Conservation (phyloP, 768 basidiomycete genomes). For the Rhodotorula taiwanensis region DNA sequence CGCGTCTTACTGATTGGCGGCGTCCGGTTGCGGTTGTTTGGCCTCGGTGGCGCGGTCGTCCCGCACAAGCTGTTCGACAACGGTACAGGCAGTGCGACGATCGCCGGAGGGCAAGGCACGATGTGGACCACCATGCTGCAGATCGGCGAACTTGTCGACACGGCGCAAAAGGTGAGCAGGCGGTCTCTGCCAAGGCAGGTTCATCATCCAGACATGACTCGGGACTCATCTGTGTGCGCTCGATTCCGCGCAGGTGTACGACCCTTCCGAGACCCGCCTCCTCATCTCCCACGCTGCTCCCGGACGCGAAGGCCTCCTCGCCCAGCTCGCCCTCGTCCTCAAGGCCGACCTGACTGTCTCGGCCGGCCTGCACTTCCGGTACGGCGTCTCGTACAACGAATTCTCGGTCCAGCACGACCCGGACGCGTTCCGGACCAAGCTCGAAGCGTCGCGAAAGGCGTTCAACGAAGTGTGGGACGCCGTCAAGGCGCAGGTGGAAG, state of each 20-base stretch:
- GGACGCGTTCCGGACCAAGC: slow-evolving; percentile 76
- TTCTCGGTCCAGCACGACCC: slow-evolving; percentile 86
- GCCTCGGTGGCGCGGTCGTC: slow-evolving; percentile 89
- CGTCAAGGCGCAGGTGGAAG: slow-evolving; percentile 82
- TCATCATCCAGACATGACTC: too few relatives aligned
- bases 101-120: slow-evolving; percentile 93
- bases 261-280: slow-evolving; percentile 85
- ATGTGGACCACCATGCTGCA: slow-evolving; percentile 99
- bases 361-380: slow-evolving; percentile 95
- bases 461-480: slow-evolving; percentile 94
- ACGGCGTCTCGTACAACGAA: slow-evolving; percentile 92
- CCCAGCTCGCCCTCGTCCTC: slow-evolving; percentile 79
- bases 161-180: slow-evolving; percentile 70
- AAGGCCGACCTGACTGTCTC: slow-evolving; percentile 92
- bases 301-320: slow-evolving; percentile 84
- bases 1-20: slow-evolving; percentile 85
- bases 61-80: slow-evolving; percentile 93
- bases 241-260: slow-evolving; percentile 51
- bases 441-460: slow-evolving; percentile 64
- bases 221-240: background rate
- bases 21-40: slow-evolving; percentile 86
- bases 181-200: background rate
- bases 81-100: slow-evolving; percentile 88
- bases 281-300: slow-evolving; percentile 87
- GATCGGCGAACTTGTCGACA: slow-evolving; percentile 95